phyloP scores from a whole-genome alignment of 2,329 filamentous ascomycete species.

The Graphium sp. region DNA sequence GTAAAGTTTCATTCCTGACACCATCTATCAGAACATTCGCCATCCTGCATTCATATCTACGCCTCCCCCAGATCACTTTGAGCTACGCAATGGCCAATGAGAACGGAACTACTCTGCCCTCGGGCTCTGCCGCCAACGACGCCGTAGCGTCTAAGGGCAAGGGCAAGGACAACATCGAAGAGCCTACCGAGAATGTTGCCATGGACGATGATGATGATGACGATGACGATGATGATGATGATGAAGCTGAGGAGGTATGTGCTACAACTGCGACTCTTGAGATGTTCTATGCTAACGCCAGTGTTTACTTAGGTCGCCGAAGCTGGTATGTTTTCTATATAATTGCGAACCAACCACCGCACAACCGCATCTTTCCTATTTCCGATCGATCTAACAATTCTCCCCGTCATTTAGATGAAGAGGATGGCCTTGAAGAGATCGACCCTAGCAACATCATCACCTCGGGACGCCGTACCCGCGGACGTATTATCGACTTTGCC shows the following conservation, averaged over 20 bases:
- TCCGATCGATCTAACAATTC: too few species aligned
- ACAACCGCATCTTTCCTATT: background rate
- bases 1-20: too few species aligned
- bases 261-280: background rate
- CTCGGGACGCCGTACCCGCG: constrained; percentile 69
- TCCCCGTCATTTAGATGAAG: too few species aligned
- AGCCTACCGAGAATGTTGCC: constrained; percentile 36
- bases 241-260: constrained; percentile 38
- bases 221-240: constrained; percentile 55
- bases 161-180: constrained; percentile 52
- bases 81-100: constrained; percentile 26
- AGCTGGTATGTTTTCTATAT: constrained; percentile 6
- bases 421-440: constrained; percentile 82
- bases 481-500: constrained; percentile 82
- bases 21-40: too few species aligned
- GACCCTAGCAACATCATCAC: constrained; percentile 75
- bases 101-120: constrained; percentile 29
- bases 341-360: constrained; percentile 4
- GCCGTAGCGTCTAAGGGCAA: constrained; percentile 56
- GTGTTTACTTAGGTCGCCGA: constrained; percentile 10
- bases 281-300: constrained; percentile 4
- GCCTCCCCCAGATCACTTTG: too few species aligned
- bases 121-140: constrained; percentile 22
- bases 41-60: too few species aligned
- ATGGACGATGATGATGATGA: constrained; percentile 67